Evolutionary conservation across 1,284 basidiomycete species (phyloP), one percentile per base, ranked within the genome.

Genomic region (Rhodotorula sp.): DNA sequence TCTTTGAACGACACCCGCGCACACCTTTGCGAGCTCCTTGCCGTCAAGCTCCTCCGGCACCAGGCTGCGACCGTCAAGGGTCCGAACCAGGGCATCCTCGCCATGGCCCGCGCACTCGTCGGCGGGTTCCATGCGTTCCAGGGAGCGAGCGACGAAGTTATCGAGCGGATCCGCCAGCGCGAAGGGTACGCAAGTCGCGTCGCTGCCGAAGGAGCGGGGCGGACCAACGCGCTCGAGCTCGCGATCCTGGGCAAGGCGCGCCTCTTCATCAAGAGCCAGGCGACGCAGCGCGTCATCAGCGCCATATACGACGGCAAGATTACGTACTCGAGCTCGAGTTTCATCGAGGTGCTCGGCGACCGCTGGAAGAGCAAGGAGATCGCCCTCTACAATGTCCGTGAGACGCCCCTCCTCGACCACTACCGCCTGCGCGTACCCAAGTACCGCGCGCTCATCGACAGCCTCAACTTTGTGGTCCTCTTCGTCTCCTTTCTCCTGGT

Each of bases 341-440:
- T 79, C 64, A 67, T 78, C 50, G 76, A 81, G 55, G 72, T 81
- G 44, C 64, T 81, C 34, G 79, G 79, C n/a, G 82, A 83, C 66
- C 79, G 79, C 60, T 83, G 82, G 78, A 83, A 83, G 74, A 77
- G 78, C 54, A 78, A 81, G 58, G 79, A 81, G 17, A 80, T 83
- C 57, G 78, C 78, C 69, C 77, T 83, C 36, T 83, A 83, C 76
- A 80, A 82, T 63, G 79, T 81, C 19, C 67, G 73, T 60, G 78
- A 80, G 60, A 81, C 82, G 0, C 82, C 82, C 8, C 53, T 83
- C n/a, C 78, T 83, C 34, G 82, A 83, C 69, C 82, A 83, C 66
- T 79, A 83, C 50, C 79, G 82, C 3, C 78, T 83, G 9, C 76
- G 78, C 39, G 82, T 82, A 8, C 82, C 76, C 65, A 61, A 57